These are phyloP conservation scores for Persicaria tinctoria DNA, from an alignment of 148 eudicot species.

Conservation along the genomic window DNA sequence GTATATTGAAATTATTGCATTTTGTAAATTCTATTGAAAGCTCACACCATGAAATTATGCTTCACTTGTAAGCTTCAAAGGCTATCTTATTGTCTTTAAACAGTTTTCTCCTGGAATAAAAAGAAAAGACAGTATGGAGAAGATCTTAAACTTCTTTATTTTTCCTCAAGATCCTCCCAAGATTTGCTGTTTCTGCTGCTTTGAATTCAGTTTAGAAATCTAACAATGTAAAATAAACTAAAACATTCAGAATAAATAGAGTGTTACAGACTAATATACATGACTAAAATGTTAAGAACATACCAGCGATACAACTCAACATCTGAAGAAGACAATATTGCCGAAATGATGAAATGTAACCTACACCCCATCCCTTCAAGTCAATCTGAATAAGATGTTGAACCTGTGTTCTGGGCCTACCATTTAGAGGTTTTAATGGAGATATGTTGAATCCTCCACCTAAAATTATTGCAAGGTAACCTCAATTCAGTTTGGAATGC, in stretches of 20 bases:
- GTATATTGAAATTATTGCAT: no score
- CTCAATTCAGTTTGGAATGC: not conserved
- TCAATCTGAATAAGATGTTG: slow-evolving; percentile 99
- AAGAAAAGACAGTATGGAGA: not conserved
- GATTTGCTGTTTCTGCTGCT: no score
- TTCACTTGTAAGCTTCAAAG: no score
- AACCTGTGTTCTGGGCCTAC: slow-evolving; percentile 89
- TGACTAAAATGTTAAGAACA: slow-evolving; percentile 12
- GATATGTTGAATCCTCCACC: slow-evolving; percentile 98
- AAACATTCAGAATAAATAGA: not conserved
- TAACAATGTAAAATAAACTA: not conserved
- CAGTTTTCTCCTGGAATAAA: no score
- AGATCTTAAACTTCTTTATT: no score
- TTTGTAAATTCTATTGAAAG: no score
- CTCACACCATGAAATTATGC: no score
- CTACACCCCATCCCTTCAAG: slow-evolving; percentile 97
- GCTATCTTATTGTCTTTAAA: no score
- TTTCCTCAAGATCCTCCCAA: no score
- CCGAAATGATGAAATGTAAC: slow-evolving; percentile 27
- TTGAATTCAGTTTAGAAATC: no score
- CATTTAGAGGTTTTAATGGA: slow-evolving; percentile 84
- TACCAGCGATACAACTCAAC: slow-evolving; percentile 94
- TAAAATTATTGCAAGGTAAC: slow-evolving; percentile 21
- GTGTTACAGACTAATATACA: not conserved
- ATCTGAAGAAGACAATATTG: slow-evolving; percentile 58